Percentiles rank a stretch among this genome's conserved stretches.
These are phyloP conservation scores for Phytomonas francai DNA, from an alignment of 208 protist genomes.

Conservation along the genomic window DNA sequence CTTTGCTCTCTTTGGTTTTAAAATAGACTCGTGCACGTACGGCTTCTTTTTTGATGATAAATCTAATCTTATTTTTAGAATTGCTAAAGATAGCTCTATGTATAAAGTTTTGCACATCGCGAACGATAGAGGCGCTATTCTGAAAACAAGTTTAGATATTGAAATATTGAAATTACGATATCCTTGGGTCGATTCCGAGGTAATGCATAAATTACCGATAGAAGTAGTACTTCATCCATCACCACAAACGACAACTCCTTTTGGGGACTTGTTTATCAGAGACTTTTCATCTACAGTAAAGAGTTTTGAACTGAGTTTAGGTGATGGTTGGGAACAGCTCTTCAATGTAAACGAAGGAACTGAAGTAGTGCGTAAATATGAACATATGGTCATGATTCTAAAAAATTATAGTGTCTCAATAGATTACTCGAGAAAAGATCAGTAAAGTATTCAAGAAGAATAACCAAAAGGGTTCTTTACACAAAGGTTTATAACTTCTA, in stretches of 20 bases:
- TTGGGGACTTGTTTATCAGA: constrained; percentile 16
- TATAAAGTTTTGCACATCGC: too few relatives aligned
- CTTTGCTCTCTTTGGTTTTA: constrained; percentile 25
- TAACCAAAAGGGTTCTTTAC: too few relatives aligned
- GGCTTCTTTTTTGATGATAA: constrained; percentile 21
- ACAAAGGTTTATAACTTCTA: neutral
- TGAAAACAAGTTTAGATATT: constrained; percentile 4
- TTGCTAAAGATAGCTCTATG: constrained; percentile 13
- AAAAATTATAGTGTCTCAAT: too few relatives aligned
- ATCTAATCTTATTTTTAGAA: constrained; percentile 14
- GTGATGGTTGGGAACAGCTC: constrained; percentile 11
- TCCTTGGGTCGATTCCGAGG: constrained; percentile 1
- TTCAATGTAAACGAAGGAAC: constrained; percentile 12
- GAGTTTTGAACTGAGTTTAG: constrained; percentile 12
- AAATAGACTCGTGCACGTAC: constrained; percentile 11
- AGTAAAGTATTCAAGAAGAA: too few relatives aligned
- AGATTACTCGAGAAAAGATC: too few relatives aligned
- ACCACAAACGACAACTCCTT: constrained; percentile 10
- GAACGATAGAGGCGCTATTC: constrained; percentile 7
- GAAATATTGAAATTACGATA: constrained; percentile 14
- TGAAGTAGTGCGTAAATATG: constrained; percentile 15
- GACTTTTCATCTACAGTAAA: constrained; percentile 12
- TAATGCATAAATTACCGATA: constrained; percentile 16
- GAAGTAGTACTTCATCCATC: constrained; percentile 23
- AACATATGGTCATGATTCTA: too few relatives aligned